Percentiles rank a stretch among this genome's conserved stretches.
Evolutionary conservation across 495 filamentous ascomycete species (phyloP).

Genomic region (Penicillium turbatum): DNA sequence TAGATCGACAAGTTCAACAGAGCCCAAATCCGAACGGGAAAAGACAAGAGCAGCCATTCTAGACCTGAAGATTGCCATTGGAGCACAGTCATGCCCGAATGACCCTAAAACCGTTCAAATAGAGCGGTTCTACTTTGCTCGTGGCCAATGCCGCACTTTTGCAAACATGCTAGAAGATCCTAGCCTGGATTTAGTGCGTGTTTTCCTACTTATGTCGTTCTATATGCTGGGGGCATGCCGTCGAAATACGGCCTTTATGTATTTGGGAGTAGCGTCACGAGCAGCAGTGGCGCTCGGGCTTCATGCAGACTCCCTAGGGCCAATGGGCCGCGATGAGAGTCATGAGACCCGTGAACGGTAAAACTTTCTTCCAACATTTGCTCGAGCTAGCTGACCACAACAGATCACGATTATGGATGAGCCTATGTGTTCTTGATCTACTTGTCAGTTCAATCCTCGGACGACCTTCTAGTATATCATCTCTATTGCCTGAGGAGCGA

Average conservation of each 20-base stretch:
- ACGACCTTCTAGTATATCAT: constrained; percentile 33
- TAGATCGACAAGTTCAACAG: constrained; percentile 3
- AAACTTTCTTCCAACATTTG: not conserved
- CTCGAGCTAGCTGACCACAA: not conserved
- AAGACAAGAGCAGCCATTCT: constrained; percentile 27
- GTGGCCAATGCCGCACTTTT: constrained; percentile 36
- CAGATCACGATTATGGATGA: constrained; percentile 41
- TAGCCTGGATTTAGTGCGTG: constrained; percentile 36
- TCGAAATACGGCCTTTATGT: constrained; percentile 48
- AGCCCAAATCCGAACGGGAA: constrained; percentile 18
- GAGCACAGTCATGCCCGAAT: constrained; percentile 35
- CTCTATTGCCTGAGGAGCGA: constrained; percentile 21
- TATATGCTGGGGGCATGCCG: constrained; percentile 48
- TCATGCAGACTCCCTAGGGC: constrained; percentile 24
- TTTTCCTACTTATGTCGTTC: constrained; percentile 43
- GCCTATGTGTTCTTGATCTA: constrained; percentile 42
- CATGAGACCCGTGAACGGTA: constrained; percentile 27
- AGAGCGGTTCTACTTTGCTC: constrained; percentile 36
- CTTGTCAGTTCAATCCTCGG: constrained; percentile 43
- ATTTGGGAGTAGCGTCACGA: constrained; percentile 42
- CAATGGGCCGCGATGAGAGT: constrained; percentile 12
- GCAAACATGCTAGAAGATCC: constrained; percentile 40
- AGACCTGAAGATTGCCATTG: constrained; percentile 42
- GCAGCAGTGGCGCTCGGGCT: constrained; percentile 42
- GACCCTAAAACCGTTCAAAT: constrained; percentile 18